Conservation (phyloP, 352 stramenopile genomes). For the Globisporangium megalacanthum region DNA sequence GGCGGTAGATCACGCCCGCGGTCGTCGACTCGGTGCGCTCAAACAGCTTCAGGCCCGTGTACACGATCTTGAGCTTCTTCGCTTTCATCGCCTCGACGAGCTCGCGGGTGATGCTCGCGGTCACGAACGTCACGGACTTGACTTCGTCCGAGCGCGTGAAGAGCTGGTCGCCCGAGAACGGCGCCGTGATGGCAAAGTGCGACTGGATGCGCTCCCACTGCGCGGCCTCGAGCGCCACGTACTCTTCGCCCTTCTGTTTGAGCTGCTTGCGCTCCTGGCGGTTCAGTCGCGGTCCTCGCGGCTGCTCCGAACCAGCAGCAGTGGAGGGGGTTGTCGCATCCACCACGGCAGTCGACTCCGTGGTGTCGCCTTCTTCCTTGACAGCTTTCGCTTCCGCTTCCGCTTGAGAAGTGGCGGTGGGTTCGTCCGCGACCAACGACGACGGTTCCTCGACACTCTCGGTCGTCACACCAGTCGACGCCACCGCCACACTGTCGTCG, state of each 20-base stretch:
- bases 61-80: slow-evolving; percentile 87
- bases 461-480: slow-evolving; percentile 1
- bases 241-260: slow-evolving; percentile 60
- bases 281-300: slow-evolving; percentile 8
- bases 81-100: slow-evolving; percentile 81
- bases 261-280: slow-evolving; percentile 43
- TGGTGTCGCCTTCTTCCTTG: slow-evolving; percentile 10
- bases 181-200: slow-evolving; percentile 67
- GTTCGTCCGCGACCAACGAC: slow-evolving; percentile 12
- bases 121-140: slow-evolving; percentile 84
- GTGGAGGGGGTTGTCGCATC: too few species aligned
- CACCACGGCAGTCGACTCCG: too few species aligned
- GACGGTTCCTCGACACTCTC: slow-evolving; percentile 10
- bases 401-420: neutral
- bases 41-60: slow-evolving; percentile 91
- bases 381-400: neutral
- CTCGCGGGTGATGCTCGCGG: slow-evolving; percentile 76
- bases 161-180: slow-evolving; percentile 73
- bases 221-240: slow-evolving; percentile 56
- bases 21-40: slow-evolving; percentile 78
- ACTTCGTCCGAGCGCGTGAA: slow-evolving; percentile 86
- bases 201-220: slow-evolving; percentile 60
- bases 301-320: slow-evolving; percentile 1
- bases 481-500: slow-evolving; percentile 3
- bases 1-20: slow-evolving; percentile 74